Evolutionary conservation across 2,329 filamentous ascomycete genomes (phyloP).

Genomic region (Colletotrichum cereale): DNA sequence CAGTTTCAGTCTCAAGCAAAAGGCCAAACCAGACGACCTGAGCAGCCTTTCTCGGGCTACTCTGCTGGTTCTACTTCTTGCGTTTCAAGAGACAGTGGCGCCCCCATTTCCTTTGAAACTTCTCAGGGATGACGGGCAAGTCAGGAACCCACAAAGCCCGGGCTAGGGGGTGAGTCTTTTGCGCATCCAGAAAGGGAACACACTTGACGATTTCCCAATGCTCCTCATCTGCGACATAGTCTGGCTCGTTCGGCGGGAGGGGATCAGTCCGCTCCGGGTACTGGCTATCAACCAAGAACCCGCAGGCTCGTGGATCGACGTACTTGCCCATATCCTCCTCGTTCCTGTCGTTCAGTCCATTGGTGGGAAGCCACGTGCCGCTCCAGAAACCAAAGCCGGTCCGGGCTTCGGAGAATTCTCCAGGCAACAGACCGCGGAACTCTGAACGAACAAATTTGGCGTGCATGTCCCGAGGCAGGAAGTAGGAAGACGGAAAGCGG

Average conservation of each 20-base stretch:
- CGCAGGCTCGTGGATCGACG: constrained; percentile 79
- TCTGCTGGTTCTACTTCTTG: constrained; percentile 48
- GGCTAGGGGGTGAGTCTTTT: constrained; percentile 78
- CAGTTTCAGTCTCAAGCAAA: not conserved
- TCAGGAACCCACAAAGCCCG: constrained; percentile 88
- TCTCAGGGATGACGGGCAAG: constrained; percentile 74
- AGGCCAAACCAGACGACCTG: not conserved
- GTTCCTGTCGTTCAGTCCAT: constrained; percentile 93
- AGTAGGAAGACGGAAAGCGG: constrained; percentile 93
- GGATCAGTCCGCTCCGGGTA: constrained; percentile 69
- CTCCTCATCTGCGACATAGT: constrained; percentile 79
- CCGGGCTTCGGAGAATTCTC: constrained; percentile 84
- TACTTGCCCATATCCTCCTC: constrained; percentile 90
- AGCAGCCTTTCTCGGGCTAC: not conserved
- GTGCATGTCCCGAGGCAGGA: constrained; percentile 84
- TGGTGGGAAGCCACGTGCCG: constrained; percentile 85
- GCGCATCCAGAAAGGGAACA: constrained; percentile 83
- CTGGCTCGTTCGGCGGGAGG: constrained; percentile 78
- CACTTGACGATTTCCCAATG: constrained; percentile 85
- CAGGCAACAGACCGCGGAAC: constrained; percentile 89
- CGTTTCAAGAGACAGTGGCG: constrained; percentile 85
- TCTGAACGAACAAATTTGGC: constrained; percentile 93
- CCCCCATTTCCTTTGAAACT: constrained; percentile 83
- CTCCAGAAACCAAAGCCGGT: constrained; percentile 79
- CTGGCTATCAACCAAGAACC: constrained; percentile 89